Evolutionary conservation across 176 grass and related monocot genomes (phyloP), one percentile per base, ranked within the genome.

Genomic region (Cenchrus americanus): DNA sequence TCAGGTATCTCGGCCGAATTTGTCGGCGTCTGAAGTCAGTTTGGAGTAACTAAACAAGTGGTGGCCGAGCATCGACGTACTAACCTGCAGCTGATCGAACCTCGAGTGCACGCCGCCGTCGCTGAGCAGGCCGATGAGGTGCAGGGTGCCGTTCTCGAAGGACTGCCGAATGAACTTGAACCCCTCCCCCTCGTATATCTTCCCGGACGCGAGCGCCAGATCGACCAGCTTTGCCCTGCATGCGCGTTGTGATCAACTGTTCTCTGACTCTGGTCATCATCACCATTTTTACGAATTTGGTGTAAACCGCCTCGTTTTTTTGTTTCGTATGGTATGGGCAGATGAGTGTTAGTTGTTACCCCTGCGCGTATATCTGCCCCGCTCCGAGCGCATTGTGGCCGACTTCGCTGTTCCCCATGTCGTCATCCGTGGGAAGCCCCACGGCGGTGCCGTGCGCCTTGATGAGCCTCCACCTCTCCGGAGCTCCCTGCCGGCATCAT

Each of bases 351-450:
- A 7, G 47, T 6, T 60, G 30, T 71, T 94, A 98, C 91, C 93
- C 96, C 75, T 93, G 96, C 9, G 96, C 87, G 79, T 88, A 95
- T 77, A 95, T 95, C 58, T 92, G 86, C 49, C 91, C 93, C 4
- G 96, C 96, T 44, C 92, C 96, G 42, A 95, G 91, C 69, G 96
- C 96, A 12, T 95, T 95, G 80, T 95, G 96, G 37, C 93, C 96
- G 62, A 98, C 96, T 87, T 98, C 96, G 85, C 91, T 98, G 85
- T 95, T 98, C 13, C 96, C 96, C 93, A 95, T 98, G 89, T 92
- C 96, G 67, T 95, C 96, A 7, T 98, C 91, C 27, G 73, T 90
- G 0, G 96, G 96, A 75, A 98, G 87, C 15, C 93, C 93, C 14
- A 94, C 96, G 22, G 93, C 93, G 14, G 85, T 92, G 10, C 93